Evolutionary conservation across 2,329 filamentous ascomycete species (phyloP), one percentile per base, ranked within the genome.

Genomic region (Xylaria sp.): DNA sequence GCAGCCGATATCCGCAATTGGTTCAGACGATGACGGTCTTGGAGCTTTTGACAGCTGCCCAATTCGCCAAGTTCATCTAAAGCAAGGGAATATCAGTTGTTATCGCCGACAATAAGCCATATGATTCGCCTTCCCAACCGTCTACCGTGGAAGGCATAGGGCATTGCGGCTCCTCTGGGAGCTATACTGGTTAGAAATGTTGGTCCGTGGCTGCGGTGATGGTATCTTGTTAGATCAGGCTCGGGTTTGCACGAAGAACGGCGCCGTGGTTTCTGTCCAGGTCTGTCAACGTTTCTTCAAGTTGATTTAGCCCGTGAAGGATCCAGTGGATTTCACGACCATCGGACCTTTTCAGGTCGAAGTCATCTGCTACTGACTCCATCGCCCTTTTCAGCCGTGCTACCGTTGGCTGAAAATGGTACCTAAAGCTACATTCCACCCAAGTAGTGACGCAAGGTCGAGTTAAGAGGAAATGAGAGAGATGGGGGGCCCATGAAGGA

Each of bases 201-300:
- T 12, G 46, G 20, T 49, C 46, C 20, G 46, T 49, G 46, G 46
- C 46, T 12, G 46, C 46, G n/a, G 46, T 49, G 46, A 49, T 49
- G 12, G n/a, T 23, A 25, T 49, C 46, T 8, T 49, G 46, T 20
- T 20, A 49, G n/a, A 49, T 49, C 3, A 49, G 46, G 8, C 46
- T 49, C 12, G 46, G 20, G 46, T 49, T 49, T 49, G 25, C 9
- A 49, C 46, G 46, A 49, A 49, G 46, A 49, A 8, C n/a, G 9
- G 46, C 7, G n/a, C 46, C 46, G 10, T 49, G 12, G 6, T 20
- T 49, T 23, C 13, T 20, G 20, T 25, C 46, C 20, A 49, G 7
- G n/a, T 20, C 46, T 23, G 20, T 12, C 46, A 25, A 49, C 46
- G 46, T 20, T 12, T 49, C 46, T 8, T 49, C 9, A 10, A 49